Conservation (phyloP, 2,329 filamentous ascomycete species). For the Neofusicoccum cordaticola region DNA sequence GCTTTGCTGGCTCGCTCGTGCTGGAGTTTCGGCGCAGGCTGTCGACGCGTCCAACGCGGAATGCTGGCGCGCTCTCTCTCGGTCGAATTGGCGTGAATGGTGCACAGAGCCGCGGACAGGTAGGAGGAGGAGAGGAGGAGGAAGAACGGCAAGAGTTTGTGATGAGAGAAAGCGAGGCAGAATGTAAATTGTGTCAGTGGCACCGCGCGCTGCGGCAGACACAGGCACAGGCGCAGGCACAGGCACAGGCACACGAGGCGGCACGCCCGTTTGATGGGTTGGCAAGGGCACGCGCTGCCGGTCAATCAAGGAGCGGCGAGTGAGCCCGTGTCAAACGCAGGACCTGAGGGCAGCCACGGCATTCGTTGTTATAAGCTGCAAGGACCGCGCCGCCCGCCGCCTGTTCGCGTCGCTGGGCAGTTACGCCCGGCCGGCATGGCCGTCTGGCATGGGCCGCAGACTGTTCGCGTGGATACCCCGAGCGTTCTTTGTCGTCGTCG, state of each 20-base stretch:
- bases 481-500: conserved; percentile 7
- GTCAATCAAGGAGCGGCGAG: conserved; percentile 11
- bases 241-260: not conserved
- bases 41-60: not conserved
- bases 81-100: not conserved
- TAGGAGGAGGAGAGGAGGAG: not conserved
- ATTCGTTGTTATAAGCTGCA: conserved; percentile 17
- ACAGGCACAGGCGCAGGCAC: not conserved
- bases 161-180: not conserved
- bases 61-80: not conserved
- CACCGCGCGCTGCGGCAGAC: not conserved
- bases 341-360: not conserved
- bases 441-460: conserved; percentile 8
- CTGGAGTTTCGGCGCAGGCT: not conserved
- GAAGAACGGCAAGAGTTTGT: not conserved
- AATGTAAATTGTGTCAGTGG: not conserved
- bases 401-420: conserved; percentile 16
- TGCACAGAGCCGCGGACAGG: too few relatives aligned
- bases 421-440: not conserved
- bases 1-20: not conserved
- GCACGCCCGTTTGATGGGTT: not conserved
- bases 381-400: not conserved
- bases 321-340: conserved; percentile 5
- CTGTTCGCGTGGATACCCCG: conserved; percentile 6
- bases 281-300: not conserved